A percentile compares a stretch with the other conserved stretches of the same genome.
Conservation (phyloP, 768 basidiomycete genomes). For the Russula compacta region DNA sequence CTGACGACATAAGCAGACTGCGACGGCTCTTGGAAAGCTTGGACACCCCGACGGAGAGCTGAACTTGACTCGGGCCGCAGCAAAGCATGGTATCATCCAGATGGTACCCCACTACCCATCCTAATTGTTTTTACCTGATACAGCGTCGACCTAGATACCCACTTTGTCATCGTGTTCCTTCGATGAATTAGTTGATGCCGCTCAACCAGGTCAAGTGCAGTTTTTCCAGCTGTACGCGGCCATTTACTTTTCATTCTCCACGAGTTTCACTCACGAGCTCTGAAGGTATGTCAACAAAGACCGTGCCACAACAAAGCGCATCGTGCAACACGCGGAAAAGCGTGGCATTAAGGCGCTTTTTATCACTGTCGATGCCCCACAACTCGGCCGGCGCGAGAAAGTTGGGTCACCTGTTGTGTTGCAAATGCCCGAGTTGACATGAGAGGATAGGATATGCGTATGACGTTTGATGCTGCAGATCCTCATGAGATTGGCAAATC, state of each 20-base stretch:
- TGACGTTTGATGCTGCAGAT: conserved; percentile 85
- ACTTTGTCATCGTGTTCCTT: conserved; percentile 94
- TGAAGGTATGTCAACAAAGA: conserved; percentile 86
- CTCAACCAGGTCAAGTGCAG: conserved; percentile 67
- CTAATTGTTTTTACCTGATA: not conserved
- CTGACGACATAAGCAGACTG: conserved; percentile 36
- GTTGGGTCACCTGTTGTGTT: conserved; percentile 22
- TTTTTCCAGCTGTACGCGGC: conserved; percentile 71
- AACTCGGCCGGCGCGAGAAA: conserved; percentile 89
- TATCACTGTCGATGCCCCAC: conserved; percentile 97
- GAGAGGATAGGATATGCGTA: conserved; percentile 76
- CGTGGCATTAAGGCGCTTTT: conserved; percentile 90
- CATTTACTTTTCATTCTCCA: not conserved
- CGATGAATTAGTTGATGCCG: conserved; percentile 88
- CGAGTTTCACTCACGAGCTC: conserved; percentile 3
- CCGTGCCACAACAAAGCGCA: conserved; percentile 70
- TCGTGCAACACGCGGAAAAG: conserved; percentile 84
- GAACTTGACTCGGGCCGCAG: conserved; percentile 82
- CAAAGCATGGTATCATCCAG: conserved; percentile 64
- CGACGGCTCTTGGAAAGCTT: conserved; percentile 86
- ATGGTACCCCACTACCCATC: conserved; percentile 37
- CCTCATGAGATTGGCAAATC: conserved; percentile 44
- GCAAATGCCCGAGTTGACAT: not conserved
- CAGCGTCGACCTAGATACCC: conserved; percentile 54
- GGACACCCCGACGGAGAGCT: conserved; percentile 95